phyloP scores from a whole-genome alignment of 139 green algal genomes.

The Micractinium conductrix region DNA sequence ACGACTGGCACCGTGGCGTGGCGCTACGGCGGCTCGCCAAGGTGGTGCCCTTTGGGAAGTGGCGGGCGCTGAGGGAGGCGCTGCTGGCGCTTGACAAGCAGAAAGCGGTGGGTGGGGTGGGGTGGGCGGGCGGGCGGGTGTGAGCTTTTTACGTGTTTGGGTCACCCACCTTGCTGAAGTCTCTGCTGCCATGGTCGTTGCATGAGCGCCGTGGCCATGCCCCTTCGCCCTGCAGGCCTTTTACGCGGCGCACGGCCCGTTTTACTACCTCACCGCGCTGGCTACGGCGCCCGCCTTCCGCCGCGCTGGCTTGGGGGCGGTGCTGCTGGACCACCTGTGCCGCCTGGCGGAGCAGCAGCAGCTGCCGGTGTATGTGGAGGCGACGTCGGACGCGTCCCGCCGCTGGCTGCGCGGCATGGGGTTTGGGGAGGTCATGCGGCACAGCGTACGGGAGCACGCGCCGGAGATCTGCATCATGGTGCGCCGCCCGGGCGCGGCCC shows the following conservation, averaged over 20 bases:
- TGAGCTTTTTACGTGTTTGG: no score
- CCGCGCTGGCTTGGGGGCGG: neutral
- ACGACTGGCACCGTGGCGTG: neutral
- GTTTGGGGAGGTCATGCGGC: conserved; percentile 16
- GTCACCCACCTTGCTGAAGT: no score
- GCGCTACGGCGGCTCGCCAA: conserved; percentile 18
- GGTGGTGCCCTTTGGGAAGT: conserved; percentile 20
- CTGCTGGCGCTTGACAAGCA: conserved; percentile 19
- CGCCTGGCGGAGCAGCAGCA: conserved; percentile 10
- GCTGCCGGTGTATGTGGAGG: conserved; percentile 2
- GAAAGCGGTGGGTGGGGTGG: no score
- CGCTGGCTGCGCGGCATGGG: neutral
- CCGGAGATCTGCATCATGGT: conserved; percentile 11
- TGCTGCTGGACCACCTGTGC: conserved; percentile 29
- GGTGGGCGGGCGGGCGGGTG: no score
- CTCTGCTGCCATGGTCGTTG: no score
- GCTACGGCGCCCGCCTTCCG: neutral
- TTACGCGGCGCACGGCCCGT: conserved; percentile 14
- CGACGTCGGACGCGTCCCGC: neutral
- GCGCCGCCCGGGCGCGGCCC: neutral
- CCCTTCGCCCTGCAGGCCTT: no score
- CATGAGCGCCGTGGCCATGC: no score
- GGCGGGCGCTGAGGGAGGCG: conserved; percentile 22
- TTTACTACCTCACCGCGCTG: conserved; percentile 28
- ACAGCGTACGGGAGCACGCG: conserved; percentile 14